A percentile compares a stretch with the other conserved stretches of the same genome.
phyloP scores from a whole-genome alignment of 805 yeast species.

The Starmerella sp. region DNA sequence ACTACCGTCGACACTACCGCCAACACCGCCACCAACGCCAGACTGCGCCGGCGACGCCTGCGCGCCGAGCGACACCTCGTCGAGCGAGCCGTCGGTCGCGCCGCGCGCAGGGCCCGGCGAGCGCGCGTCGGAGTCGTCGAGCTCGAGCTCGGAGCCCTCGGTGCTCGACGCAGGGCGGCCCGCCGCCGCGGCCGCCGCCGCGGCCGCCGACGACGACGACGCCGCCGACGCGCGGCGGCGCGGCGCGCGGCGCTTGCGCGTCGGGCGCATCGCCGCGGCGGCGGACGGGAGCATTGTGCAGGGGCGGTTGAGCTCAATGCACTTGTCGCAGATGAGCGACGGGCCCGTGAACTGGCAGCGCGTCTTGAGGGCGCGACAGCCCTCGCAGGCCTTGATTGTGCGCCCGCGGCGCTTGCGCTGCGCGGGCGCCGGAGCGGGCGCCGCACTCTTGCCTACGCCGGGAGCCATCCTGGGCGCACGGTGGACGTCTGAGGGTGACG shows the following conservation, averaged over 20 bases:
- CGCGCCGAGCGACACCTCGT: no score
- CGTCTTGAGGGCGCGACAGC: constrained; percentile 19
- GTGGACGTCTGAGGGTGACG: background rate
- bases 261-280: background rate
- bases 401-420: constrained; percentile 12
- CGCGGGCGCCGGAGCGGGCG: background rate
- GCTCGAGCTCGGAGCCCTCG: background rate
- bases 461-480: background rate
- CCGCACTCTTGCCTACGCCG: background rate
- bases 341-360: constrained; percentile 15
- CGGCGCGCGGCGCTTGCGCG: background rate
- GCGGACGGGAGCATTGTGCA: constrained; percentile 13
- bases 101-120: no score
- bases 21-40: no score
- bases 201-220: no score
- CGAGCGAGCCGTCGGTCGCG: background rate
- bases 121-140: background rate
- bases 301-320: constrained; percentile 11
- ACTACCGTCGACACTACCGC: no score
- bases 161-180: background rate
- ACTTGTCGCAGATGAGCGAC: constrained; percentile 15
- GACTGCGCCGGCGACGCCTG: no score
- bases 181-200: background rate
- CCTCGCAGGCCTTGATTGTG: constrained; percentile 13
- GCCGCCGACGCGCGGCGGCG: no score